phyloP scores from a whole-genome alignment of 2,329 filamentous ascomycete species.

The Nannizziopsis arthrosporioides region DNA sequence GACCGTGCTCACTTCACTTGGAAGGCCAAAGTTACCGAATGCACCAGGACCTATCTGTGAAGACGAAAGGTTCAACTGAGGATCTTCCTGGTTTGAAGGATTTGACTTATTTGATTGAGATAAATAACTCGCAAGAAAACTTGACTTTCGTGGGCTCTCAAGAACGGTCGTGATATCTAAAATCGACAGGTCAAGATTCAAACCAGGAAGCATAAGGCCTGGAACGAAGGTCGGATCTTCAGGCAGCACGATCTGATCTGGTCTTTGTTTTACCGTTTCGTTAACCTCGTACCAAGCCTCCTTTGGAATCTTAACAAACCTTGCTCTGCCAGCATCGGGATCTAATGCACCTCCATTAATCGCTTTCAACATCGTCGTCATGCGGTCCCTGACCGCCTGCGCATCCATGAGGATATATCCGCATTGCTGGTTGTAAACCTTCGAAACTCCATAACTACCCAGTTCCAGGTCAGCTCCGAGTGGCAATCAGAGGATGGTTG shows the following conservation, averaged over 20 bases:
- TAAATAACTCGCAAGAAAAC: conserved; percentile 27
- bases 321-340: conserved; percentile 56
- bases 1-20: conserved; percentile 31
- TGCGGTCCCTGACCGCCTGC: conserved; percentile 60
- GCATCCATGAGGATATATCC: conserved; percentile 73
- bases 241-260: conserved; percentile 60
- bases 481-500: conserved; percentile 4
- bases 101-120: conserved; percentile 21
- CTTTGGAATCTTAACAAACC: conserved; percentile 41
- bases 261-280: conserved; percentile 38
- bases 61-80: conserved; percentile 39
- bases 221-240: conserved; percentile 76
- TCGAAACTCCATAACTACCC: conserved; percentile 30
- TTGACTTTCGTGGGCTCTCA: conserved; percentile 23
- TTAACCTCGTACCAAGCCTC: background rate
- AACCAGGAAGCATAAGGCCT: conserved; percentile 49
- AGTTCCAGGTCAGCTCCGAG: background rate
- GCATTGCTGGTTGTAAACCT: conserved; percentile 79
- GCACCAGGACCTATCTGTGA: conserved; percentile 36
- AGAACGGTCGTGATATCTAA: conserved; percentile 31
- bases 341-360: conserved; percentile 53
- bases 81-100: conserved; percentile 17
- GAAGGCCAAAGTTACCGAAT: conserved; percentile 30
- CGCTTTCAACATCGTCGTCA: conserved; percentile 55
- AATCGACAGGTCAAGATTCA: conserved; percentile 44